Conservation (phyloP, 805 yeast species). For the Yarrowia porcina region DNA sequence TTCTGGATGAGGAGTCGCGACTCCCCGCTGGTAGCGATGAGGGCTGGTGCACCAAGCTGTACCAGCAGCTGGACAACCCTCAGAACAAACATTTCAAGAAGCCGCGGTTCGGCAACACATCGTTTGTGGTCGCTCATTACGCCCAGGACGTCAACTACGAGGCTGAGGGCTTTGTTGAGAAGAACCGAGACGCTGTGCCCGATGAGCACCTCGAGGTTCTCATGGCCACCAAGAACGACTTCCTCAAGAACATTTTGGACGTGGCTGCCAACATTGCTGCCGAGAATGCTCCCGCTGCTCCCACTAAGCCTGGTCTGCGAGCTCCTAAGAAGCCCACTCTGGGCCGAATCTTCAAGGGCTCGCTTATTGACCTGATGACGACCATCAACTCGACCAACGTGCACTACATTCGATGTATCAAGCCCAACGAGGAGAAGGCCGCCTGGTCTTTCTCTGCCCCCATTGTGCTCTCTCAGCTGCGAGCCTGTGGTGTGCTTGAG, state of each 20-base stretch:
- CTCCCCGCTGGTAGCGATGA: conserved; percentile 91
- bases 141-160: conserved; percentile 93
- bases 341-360: conserved; percentile 90
- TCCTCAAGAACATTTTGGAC: conserved; percentile 61
- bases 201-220: conserved; percentile 91
- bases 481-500: conserved; percentile 98
- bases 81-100: conserved; percentile 74
- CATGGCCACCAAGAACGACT: conserved; percentile 61
- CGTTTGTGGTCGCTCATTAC: conserved; percentile 87
- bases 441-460: conserved; percentile 96
- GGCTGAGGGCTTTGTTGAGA: conserved; percentile 91
- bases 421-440: conserved; percentile 88
- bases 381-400: conserved; percentile 94
- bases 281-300: conserved; percentile 44
- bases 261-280: conserved; percentile 54
- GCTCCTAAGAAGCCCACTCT: conserved; percentile 77
- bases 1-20: conserved; percentile 92
- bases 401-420: conserved; percentile 95
- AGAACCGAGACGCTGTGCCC: conserved; percentile 95
- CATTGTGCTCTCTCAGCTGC: conserved; percentile 89
- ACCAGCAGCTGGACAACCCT: conserved; percentile 75
- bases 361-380: conserved; percentile 86
- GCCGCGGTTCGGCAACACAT: conserved; percentile 90
- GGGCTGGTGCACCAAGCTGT: conserved; percentile 87
- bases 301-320: conserved; percentile 42